Conservation (phyloP, 441 rosid species). For the Eruca vesicaria region DNA sequence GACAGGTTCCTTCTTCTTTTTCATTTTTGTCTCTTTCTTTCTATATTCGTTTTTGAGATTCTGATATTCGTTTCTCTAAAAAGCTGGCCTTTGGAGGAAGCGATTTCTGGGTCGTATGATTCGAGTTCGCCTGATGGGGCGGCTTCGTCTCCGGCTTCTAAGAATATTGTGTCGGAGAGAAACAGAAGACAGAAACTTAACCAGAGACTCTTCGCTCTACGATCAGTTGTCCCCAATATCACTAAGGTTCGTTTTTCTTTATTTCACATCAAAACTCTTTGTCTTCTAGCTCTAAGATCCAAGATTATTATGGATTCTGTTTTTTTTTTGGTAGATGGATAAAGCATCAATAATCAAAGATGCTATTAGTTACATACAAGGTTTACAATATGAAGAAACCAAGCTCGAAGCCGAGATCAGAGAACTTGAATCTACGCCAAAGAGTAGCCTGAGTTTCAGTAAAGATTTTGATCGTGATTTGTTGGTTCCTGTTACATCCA, state of each 20-base stretch:
- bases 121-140: conserved; percentile 86
- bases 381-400: conserved; percentile 73
- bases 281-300: conserved; percentile 1
- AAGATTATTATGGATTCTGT: conserved; percentile 4
- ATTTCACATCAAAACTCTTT: background rate
- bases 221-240: conserved; percentile 92
- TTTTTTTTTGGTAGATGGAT: conserved; percentile 64
- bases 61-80: conserved; percentile 7
- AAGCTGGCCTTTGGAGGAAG: conserved; percentile 85
- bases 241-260: conserved; percentile 53
- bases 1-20: conserved; percentile 48
- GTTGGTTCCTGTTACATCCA: conserved; percentile 57
- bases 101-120: conserved; percentile 70
- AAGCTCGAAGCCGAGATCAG: conserved; percentile 64
- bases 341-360: conserved; percentile 96
- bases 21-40: background rate
- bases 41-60: background rate
- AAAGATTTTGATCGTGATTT: conserved; percentile 57
- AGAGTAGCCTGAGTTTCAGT: conserved; percentile 35
- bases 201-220: conserved; percentile 77
- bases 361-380: conserved; percentile 84
- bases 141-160: conserved; percentile 64
- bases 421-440: conserved; percentile 70
- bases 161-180: conserved; percentile 79
- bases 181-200: conserved; percentile 85